A percentile compares a stretch with the other conserved stretches of the same genome.
Conservation (phyloP, 495 filamentous ascomycete species). For the Penicillium taxi region DNA sequence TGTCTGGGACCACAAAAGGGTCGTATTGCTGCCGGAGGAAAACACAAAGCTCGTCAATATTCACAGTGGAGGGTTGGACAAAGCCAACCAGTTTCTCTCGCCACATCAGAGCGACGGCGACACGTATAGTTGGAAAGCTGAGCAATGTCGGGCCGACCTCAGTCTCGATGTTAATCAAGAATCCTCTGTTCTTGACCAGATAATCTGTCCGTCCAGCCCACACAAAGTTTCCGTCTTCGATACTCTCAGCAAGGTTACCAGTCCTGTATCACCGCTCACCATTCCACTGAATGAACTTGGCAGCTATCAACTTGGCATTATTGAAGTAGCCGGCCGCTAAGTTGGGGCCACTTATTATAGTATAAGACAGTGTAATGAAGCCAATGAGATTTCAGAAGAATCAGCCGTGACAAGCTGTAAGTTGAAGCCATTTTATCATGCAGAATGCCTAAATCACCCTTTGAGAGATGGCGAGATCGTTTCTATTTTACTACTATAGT, state of each 20-base stretch:
- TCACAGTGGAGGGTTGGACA: constrained; percentile 5
- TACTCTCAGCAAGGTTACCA: constrained; percentile 11
- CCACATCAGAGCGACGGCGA: constrained; percentile 10
- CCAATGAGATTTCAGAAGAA: too few relatives aligned
- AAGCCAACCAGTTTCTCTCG: constrained; percentile 9
- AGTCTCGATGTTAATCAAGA: constrained; percentile 16
- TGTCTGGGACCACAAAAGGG: constrained; percentile 7
- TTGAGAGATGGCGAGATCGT: too few relatives aligned
- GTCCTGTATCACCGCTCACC: constrained; percentile 15
- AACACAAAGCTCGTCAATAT: not conserved
- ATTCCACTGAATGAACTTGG: constrained; percentile 14
- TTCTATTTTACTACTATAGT: too few relatives aligned
- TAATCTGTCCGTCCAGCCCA: constrained; percentile 12
- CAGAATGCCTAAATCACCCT: too few relatives aligned
- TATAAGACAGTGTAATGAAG: too few relatives aligned
- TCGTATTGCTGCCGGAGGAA: not conserved
- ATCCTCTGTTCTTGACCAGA: constrained; percentile 21
- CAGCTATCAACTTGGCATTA: constrained; percentile 8
- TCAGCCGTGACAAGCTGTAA: too few relatives aligned
- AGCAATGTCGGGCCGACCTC: constrained; percentile 3
- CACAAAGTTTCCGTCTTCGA: constrained; percentile 3
- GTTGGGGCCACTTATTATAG: constrained; percentile 13
- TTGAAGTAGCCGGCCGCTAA: constrained; percentile 17
- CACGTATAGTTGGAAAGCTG: not conserved
- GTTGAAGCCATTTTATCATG: too few relatives aligned